phyloP scores from a whole-genome alignment of 306 rosid species.

The Parietaria judaica region DNA sequence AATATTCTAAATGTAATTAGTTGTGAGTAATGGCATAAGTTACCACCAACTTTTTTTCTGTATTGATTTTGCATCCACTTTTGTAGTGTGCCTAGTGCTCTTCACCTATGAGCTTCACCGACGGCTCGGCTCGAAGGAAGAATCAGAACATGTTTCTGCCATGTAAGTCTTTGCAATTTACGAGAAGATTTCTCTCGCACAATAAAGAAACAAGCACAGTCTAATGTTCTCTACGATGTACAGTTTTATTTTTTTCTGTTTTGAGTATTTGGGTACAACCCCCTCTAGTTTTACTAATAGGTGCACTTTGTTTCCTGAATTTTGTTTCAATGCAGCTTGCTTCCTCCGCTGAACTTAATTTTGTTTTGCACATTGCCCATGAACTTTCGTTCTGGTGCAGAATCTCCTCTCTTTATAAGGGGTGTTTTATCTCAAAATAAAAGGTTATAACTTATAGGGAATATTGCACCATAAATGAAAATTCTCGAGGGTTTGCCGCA shows the following conservation, averaged over 20 bases:
- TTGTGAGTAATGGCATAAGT: slow-evolving; percentile 11
- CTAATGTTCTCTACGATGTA: neutral
- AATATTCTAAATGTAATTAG: slow-evolving; percentile 68
- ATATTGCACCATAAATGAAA: too few species aligned
- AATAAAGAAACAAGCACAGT: neutral
- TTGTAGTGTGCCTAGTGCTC: slow-evolving; percentile 60
- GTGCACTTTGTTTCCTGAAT: too few species aligned
- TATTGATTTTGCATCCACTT: slow-evolving; percentile 25
- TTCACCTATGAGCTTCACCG: slow-evolving; percentile 77
- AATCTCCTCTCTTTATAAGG: too few species aligned
- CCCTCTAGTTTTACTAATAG: too few species aligned
- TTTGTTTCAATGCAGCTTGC: too few species aligned
- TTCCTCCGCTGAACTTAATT: too few species aligned
- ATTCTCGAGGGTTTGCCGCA: too few species aligned
- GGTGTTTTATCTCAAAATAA: too few species aligned
- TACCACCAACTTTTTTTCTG: slow-evolving; percentile 9
- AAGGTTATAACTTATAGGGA: too few species aligned
- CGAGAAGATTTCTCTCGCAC: neutral
- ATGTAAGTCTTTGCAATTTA: slow-evolving; percentile 34
- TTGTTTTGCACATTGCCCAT: too few species aligned
- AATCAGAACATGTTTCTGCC: slow-evolving; percentile 51
- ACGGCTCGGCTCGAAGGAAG: slow-evolving; percentile 40
- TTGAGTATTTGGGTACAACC: neutral
- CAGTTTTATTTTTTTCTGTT: neutral
- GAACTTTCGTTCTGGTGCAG: too few species aligned